Evolutionary conservation across 805 yeast genomes (phyloP).

Genomic region (Maudiozyma pseudohumilis): DNA sequence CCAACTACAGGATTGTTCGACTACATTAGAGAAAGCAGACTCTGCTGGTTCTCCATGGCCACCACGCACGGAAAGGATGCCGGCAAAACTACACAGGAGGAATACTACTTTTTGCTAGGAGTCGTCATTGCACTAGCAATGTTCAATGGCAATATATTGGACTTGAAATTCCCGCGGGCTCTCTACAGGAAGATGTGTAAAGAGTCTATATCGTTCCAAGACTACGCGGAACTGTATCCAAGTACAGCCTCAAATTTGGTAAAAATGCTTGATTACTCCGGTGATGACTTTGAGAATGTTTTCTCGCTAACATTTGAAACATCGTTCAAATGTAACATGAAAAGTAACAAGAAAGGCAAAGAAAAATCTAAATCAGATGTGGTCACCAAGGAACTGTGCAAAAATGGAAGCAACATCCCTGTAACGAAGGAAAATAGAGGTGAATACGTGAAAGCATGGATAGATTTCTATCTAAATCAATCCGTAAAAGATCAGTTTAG

Average conservation of each 20-base stretch:
- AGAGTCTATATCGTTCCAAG: constrained; percentile 47
- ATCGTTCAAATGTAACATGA: constrained; percentile 22
- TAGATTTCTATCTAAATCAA: constrained; percentile 48
- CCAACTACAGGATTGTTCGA: constrained; percentile 59
- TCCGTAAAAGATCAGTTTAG: constrained; percentile 44
- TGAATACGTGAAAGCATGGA: constrained; percentile 53
- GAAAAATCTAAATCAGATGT: constrained; percentile 7
- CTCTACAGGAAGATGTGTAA: constrained; percentile 65
- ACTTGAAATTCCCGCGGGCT: constrained; percentile 65
- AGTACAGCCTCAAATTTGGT: constrained; percentile 44
- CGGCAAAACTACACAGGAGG: constrained; percentile 23
- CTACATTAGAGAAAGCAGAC: constrained; percentile 56
- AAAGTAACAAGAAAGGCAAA: not conserved
- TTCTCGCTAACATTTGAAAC: constrained; percentile 57
- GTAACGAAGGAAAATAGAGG: constrained; percentile 54
- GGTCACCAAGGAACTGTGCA: constrained; percentile 41
- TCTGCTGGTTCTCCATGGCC: constrained; percentile 62
- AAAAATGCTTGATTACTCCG: constrained; percentile 36
- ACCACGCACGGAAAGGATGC: constrained; percentile 29
- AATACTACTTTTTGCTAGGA: constrained; percentile 69
- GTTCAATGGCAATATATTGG: constrained; percentile 80
- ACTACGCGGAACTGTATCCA: constrained; percentile 63
- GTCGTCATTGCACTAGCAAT: constrained; percentile 83
- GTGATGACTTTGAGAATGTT: constrained; percentile 36
- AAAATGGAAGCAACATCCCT: constrained; percentile 42